Evolutionary conservation across 129 eudicot species (phyloP).

Genomic region (Centaurea solstitialis): DNA sequence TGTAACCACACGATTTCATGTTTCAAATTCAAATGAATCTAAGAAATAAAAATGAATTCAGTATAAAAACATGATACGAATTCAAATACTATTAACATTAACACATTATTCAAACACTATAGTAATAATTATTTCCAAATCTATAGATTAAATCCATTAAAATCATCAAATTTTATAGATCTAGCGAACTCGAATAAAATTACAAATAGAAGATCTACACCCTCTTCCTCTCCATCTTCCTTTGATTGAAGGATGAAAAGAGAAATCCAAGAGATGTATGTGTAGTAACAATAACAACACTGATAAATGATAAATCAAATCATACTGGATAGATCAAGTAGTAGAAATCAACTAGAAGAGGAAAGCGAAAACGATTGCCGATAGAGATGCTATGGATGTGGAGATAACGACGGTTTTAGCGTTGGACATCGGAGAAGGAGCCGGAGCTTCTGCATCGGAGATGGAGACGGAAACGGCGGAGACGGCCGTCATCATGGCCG

Average conservation of each 20-base stretch:
- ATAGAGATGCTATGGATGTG: constrained; percentile 23
- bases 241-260: not conserved
- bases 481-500: constrained; percentile 17
- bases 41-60: not conserved
- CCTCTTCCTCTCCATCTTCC: not conserved
- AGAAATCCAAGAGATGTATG: not conserved
- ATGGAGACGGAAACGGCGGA: constrained; percentile 26
- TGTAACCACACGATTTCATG: not conserved
- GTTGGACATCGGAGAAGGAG: constrained; percentile 33
- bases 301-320: not conserved
- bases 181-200: constrained; percentile 18
- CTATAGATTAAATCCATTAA: constrained; percentile 3
- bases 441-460: constrained; percentile 34
- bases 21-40: not conserved
- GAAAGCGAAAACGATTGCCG: constrained; percentile 28
- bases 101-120: not conserved
- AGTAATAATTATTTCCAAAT: not conserved
- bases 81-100: not conserved
- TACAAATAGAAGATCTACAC: constrained; percentile 10
- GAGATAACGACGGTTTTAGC: constrained; percentile 18
- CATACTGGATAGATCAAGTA: not conserved
- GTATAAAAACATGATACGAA: not conserved
- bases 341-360: constrained; percentile 6
- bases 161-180: constrained; percentile 20
- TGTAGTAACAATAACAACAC: constrained; percentile 3